Evolutionary conservation across 495 filamentous ascomycete genomes (phyloP).

Genomic region (Amphirosellinia nigrospora): DNA sequence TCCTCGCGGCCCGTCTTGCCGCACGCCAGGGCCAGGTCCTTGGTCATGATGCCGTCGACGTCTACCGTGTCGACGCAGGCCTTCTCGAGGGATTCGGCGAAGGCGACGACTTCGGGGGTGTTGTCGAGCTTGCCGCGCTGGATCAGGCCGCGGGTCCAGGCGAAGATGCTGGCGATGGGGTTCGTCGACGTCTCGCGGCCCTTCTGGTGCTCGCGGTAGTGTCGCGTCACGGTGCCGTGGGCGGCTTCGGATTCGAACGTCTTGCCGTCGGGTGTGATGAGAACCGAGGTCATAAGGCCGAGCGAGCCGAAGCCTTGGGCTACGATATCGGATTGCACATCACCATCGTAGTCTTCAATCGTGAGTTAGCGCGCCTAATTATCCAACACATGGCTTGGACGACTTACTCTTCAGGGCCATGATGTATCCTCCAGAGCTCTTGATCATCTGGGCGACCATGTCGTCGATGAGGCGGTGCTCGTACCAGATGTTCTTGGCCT

Average conservation of each 20-base stretch:
- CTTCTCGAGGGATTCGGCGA: slow-evolving; percentile 88
- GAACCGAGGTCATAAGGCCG: slow-evolving; percentile 96
- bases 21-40: slow-evolving; percentile 91
- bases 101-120: slow-evolving; percentile 85
- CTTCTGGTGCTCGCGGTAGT: slow-evolving; percentile 98
- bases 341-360: slow-evolving; percentile 88
- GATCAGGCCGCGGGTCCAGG: slow-evolving; percentile 94
- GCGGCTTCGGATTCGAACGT: slow-evolving; percentile 98
- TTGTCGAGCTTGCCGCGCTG: slow-evolving; percentile 90
- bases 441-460: slow-evolving; percentile 99
- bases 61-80: slow-evolving; percentile 96
- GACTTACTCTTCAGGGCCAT: slow-evolving; percentile 95
- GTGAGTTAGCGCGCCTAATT: slow-evolving; percentile 13
- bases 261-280: slow-evolving; percentile 93
- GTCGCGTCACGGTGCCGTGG: slow-evolving; percentile 96
- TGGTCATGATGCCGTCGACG: slow-evolving; percentile 95
- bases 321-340: slow-evolving; percentile 97
- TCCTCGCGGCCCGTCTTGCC: slow-evolving; percentile 80
- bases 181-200: slow-evolving; percentile 96
- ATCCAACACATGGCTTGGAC: not conserved
- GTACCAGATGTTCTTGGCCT: slow-evolving; percentile 94
- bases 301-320: slow-evolving; percentile 98
- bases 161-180: slow-evolving; percentile 98
- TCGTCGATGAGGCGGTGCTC: slow-evolving; percentile 99
- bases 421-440: slow-evolving; percentile 90